A percentile compares a stretch with the other conserved stretches of the same genome.
Conservation (phyloP, 192 early-diverging fungal species). For the Coemansia sp. region DNA sequence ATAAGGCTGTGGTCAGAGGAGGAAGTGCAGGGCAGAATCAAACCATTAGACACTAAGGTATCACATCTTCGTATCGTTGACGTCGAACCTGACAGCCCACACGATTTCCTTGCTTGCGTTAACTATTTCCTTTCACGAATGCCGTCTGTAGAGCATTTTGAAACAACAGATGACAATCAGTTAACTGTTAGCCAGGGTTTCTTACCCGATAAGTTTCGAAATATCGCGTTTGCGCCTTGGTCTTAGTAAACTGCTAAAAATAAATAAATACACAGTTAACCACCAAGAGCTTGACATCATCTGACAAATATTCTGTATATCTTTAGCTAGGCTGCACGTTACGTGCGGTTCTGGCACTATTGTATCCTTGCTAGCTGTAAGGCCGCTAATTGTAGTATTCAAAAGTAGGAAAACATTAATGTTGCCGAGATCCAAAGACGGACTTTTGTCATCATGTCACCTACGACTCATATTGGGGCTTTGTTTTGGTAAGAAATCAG, state of each 20-base stretch:
- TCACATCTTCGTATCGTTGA: too few species aligned
- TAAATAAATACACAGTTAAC: not conserved
- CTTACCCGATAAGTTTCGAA: not conserved
- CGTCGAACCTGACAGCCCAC: not conserved
- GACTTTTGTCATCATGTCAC: conserved; percentile 27
- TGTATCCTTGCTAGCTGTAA: not conserved
- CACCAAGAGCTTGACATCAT: not conserved
- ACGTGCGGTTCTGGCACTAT: conserved; percentile 33
- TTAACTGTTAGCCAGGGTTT: not conserved
- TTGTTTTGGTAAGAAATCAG: not conserved
- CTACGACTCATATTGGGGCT: not conserved
- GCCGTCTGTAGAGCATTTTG: not conserved
- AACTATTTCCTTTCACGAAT: not conserved
- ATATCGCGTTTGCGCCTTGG: not conserved
- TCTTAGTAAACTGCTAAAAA: not conserved
- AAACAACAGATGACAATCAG: not conserved
- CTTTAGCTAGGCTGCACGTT: conserved; percentile 33
- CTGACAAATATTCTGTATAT: conserved; percentile 1
- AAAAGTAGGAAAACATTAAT: not conserved
- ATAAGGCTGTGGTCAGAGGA: too few species aligned
- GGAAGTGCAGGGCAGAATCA: too few species aligned
- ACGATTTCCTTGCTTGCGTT: not conserved
- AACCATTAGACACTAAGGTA: too few species aligned
- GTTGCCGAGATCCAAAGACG: conserved; percentile 33
- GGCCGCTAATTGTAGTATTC: not conserved